These are phyloP conservation scores for Leucocoprinus birnbaumii DNA, from an alignment of 768 basidiomycete species.

Conservation along the genomic window DNA sequence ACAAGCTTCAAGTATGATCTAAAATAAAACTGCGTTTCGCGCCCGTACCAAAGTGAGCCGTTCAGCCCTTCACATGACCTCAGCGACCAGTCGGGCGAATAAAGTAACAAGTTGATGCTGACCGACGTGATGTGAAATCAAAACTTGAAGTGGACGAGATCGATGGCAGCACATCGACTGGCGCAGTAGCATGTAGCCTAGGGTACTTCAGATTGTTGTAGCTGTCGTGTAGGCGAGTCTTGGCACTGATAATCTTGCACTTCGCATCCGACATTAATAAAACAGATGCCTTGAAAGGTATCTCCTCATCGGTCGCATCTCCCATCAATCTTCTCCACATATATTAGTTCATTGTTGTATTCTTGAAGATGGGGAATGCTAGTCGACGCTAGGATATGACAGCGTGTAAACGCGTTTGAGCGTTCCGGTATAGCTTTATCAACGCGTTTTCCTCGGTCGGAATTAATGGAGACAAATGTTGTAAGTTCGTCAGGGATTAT, in stretches of 20 bases:
- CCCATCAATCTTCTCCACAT: slow-evolving; percentile 3
- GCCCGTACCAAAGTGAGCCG: too few species aligned
- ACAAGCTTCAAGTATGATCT: too few species aligned
- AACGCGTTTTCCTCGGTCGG: neutral
- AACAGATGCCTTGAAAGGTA: neutral
- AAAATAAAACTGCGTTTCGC: too few species aligned
- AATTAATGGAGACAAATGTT: neutral
- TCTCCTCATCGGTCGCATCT: neutral
- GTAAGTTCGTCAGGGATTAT: neutral
- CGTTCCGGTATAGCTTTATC: neutral
- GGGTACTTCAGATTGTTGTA: neutral
- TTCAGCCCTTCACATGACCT: too few species aligned
- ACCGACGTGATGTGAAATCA: too few species aligned
- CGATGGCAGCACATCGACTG: neutral
- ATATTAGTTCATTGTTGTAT: neutral
- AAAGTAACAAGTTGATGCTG: too few species aligned
- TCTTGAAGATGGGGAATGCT: neutral
- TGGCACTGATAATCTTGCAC: neutral
- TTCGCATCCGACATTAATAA: too few species aligned
- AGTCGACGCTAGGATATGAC: neutral
- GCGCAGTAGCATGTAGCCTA: too few species aligned
- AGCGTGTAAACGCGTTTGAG: neutral
- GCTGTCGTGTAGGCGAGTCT: neutral
- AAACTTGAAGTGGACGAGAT: too few species aligned
- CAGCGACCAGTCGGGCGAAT: too few species aligned